Conservation (phyloP, 2,329 filamentous ascomycete species). For the Diplodia scrobiculata region DNA sequence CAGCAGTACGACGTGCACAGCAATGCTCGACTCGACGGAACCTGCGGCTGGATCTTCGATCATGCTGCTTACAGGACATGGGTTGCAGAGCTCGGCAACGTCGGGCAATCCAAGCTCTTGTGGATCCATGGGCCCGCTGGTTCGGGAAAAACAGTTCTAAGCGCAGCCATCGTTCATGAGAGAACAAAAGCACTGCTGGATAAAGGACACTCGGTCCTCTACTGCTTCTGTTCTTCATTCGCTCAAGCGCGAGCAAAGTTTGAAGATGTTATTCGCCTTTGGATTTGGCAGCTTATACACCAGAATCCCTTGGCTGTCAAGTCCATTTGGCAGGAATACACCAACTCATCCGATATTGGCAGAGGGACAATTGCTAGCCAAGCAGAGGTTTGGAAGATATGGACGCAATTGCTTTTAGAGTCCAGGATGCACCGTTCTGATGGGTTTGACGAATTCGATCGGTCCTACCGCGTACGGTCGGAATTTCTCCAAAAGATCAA, state of each 20-base stretch:
- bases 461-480: not conserved
- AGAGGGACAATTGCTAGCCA: not conserved
- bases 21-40: not conserved
- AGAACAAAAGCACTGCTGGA: not conserved
- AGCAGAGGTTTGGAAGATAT: not conserved
- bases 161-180: not conserved
- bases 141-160: not conserved
- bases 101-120: not conserved
- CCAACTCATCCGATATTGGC: not conserved
- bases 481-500: not conserved
- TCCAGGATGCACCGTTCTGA: not conserved
- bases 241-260: not conserved
- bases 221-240: not conserved
- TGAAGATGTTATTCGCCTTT: not conserved
- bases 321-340: not conserved
- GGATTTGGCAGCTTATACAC: not conserved
- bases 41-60: not conserved
- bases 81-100: not conserved
- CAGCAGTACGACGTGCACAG: not conserved
- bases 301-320: not conserved
- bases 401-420: not conserved
- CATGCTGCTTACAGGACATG: not conserved
- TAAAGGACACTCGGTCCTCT: not conserved
- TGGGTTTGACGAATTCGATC: not conserved
- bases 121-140: not conserved